Evolutionary conservation across 331 rosid genomes (phyloP).

Genomic region (Arachis monticola): DNA sequence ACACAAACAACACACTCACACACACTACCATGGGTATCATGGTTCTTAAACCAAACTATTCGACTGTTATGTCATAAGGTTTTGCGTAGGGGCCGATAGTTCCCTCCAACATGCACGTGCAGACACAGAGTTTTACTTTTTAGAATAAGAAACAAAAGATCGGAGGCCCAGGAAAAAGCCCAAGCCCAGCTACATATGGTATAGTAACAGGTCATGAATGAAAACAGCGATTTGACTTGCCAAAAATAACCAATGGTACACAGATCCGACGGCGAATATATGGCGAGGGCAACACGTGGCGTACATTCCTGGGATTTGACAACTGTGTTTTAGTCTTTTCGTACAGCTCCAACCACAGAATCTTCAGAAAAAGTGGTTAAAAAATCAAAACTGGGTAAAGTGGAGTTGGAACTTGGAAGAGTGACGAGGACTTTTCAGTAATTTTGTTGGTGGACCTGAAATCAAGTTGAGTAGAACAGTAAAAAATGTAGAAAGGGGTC

Average conservation of each 20-base stretch:
- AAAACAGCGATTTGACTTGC: constrained; percentile 1
- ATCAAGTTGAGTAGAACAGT: neutral
- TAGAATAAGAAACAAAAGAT: neutral
- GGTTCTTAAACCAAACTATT: no score
- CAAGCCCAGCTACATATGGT: neutral
- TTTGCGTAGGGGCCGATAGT: neutral
- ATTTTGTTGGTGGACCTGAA: neutral
- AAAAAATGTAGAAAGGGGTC: neutral
- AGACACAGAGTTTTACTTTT: neutral
- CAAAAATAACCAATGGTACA: neutral
- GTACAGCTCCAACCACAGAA: constrained; percentile 32
- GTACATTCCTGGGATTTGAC: constrained; percentile 1
- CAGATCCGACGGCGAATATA: constrained; percentile 41
- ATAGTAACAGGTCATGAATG: neutral
- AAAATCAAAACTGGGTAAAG: neutral
- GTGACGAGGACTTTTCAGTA: constrained; percentile 20
- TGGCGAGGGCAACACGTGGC: constrained; percentile 47
- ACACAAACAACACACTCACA: no score
- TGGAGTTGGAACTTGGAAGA: neutral
- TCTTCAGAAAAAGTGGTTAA: constrained; percentile 7
- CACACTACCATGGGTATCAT: no score
- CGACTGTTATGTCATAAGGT: neutral
- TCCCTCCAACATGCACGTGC: neutral
- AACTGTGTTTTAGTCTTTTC: constrained; percentile 38
- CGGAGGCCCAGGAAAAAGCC: neutral